These are phyloP conservation scores for Taxillus chinensis DNA, from an alignment of 164 flowering plant species.

Conservation along the genomic window DNA sequence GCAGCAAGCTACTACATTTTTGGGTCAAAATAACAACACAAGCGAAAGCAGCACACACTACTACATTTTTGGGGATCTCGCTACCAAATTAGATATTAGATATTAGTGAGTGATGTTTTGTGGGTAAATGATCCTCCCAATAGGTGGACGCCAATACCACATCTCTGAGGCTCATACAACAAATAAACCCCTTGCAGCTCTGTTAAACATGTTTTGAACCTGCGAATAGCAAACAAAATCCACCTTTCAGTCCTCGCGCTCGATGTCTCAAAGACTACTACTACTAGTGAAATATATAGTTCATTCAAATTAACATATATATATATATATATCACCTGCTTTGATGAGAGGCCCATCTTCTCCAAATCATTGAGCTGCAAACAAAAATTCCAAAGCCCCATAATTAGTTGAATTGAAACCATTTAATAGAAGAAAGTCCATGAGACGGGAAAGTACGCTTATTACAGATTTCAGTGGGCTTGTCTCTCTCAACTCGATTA, in stretches of 20 bases:
- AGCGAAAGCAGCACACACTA: too few species aligned
- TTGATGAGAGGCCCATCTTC: constrained; percentile 80
- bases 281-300: neutral
- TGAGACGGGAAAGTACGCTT: too few species aligned
- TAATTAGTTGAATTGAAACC: too few species aligned
- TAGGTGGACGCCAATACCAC: too few species aligned
- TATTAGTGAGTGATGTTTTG: too few species aligned
- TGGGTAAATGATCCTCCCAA: too few species aligned
- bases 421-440: too few species aligned
- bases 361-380: constrained; percentile 73
- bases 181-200: constrained; percentile 51
- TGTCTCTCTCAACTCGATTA: constrained; percentile 59
- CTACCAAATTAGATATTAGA: too few species aligned
- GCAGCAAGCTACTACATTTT: too few species aligned
- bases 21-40: too few species aligned
- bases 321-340: constrained; percentile 40
- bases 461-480: constrained; percentile 71
- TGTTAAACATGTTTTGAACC: constrained; percentile 57
- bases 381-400: too few species aligned
- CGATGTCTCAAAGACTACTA: neutral
- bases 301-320: neutral
- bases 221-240: constrained; percentile 7
- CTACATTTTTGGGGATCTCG: too few species aligned
- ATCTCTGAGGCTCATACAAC: constrained; percentile 6
- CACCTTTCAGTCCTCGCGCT: neutral